Evolutionary conservation across 495 filamentous ascomycete genomes (phyloP).

Genomic region (Bathelium albidoporum): DNA sequence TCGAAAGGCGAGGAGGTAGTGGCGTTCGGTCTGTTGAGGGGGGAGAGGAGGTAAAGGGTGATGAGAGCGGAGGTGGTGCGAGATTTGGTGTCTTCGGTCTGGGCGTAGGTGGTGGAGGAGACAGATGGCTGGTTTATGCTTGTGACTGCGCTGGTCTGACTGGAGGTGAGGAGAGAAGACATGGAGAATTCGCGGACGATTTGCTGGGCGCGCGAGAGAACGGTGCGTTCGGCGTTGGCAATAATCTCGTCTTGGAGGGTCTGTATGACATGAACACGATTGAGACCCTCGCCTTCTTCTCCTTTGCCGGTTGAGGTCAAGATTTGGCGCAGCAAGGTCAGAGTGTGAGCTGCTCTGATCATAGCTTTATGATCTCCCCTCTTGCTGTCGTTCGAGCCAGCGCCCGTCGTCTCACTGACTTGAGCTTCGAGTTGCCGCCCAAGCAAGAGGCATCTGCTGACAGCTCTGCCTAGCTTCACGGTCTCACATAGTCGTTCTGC

Average conservation of each 20-base stretch:
- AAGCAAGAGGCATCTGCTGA: constrained; percentile 64
- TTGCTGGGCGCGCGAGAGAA: constrained; percentile 64
- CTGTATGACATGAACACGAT: constrained; percentile 56
- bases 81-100: constrained; percentile 66
- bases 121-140: constrained; percentile 20
- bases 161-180: constrained; percentile 41
- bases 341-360: constrained; percentile 65
- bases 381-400: constrained; percentile 24
- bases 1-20: constrained; percentile 39
- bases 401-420: constrained; percentile 48
- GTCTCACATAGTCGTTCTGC: constrained; percentile 67
- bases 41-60: constrained; percentile 74
- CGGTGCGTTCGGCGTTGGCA: constrained; percentile 55
- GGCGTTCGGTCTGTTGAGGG: too few relatives aligned
- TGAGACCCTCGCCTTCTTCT: constrained; percentile 67
- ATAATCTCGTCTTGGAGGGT: constrained; percentile 58
- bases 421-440: constrained; percentile 83
- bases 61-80: constrained; percentile 63
- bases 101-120: constrained; percentile 59
- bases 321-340: constrained; percentile 61
- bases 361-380: constrained; percentile 64
- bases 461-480: constrained; percentile 63
- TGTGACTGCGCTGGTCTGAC: constrained; percentile 23
- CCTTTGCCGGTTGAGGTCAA: constrained; percentile 51
- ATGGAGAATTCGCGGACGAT: constrained; percentile 75